Conservation (phyloP, 495 filamentous ascomycete species). For the Jackrogersella multiformis region DNA sequence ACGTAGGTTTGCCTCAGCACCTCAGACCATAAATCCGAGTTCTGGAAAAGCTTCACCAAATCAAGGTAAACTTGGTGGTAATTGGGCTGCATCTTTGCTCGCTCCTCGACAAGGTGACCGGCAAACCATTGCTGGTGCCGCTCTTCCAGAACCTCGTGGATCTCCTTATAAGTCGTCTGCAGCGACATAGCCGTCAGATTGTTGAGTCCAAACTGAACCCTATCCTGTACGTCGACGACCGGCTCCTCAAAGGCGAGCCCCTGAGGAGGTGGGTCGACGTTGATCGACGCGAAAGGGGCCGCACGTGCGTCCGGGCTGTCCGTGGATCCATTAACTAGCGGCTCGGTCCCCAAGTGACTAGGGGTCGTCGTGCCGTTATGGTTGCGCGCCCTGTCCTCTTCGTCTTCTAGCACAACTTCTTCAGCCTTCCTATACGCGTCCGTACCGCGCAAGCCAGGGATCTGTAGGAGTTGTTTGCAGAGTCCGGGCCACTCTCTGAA, state of each 20-base stretch:
- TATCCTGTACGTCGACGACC: constrained; percentile 84
- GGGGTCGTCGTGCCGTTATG: constrained; percentile 54
- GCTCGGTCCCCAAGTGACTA: constrained; percentile 30
- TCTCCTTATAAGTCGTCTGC: constrained; percentile 78
- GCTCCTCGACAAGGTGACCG: constrained; percentile 91
- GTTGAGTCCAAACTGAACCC: constrained; percentile 94
- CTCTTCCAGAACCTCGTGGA: constrained; percentile 78
- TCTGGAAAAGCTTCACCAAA: constrained; percentile 82
- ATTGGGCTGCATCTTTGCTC: constrained; percentile 95
- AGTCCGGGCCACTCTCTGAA: constrained; percentile 93
- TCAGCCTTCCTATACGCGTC: constrained; percentile 84
- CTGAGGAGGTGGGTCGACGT: constrained; percentile 71
- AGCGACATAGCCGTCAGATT: constrained; percentile 92
- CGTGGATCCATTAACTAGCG: constrained; percentile 71
- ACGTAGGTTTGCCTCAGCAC: constrained; percentile 93
- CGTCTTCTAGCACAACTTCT: constrained; percentile 76
- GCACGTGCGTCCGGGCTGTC: constrained; percentile 64
- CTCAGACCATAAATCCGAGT: constrained; percentile 81
- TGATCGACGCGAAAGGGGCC: constrained; percentile 75
- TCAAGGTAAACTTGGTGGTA: constrained; percentile 93
- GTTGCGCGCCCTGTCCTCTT: constrained; percentile 55
- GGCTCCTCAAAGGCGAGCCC: constrained; percentile 78
- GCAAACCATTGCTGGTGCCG: constrained; percentile 96
- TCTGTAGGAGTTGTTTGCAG: constrained; percentile 80
- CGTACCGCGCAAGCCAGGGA: constrained; percentile 82